phyloP scores from a whole-genome alignment of 768 basidiomycete species.

The Rossbeevera mucosa region DNA sequence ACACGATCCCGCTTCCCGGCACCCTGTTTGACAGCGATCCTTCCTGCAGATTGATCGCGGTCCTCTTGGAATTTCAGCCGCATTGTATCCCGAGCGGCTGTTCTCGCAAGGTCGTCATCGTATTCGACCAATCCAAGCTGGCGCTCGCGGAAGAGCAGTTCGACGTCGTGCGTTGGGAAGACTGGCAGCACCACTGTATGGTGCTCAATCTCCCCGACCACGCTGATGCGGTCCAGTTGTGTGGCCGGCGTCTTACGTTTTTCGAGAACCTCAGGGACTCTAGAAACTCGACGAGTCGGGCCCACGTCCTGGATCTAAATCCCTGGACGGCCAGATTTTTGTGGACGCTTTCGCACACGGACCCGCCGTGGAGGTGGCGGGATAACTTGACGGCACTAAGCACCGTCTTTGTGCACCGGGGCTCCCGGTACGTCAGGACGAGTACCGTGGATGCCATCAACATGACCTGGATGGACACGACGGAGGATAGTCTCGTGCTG shows the following conservation, averaged over 20 bases:
- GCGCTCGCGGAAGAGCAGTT: conserved; percentile 40
- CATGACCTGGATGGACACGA: conserved; percentile 49
- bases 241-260: conserved; percentile 30
- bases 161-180: conserved; percentile 48
- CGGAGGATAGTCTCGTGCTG: conserved; percentile 58
- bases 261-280: conserved; percentile 27
- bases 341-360: conserved; percentile 22
- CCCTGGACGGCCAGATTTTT: conserved; percentile 22
- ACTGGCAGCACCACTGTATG: conserved; percentile 44
- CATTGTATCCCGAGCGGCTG: conserved; percentile 31
- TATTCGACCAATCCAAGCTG: conserved; percentile 53
- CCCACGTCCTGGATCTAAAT: conserved; percentile 31
- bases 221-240: conserved; percentile 27
- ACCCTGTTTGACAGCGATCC: conserved; percentile 59
- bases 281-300: conserved; percentile 18
- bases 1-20: conserved; percentile 33
- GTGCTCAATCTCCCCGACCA: conserved; percentile 31
- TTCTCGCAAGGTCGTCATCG: conserved; percentile 43
- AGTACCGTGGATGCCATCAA: conserved; percentile 42
- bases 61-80: conserved; percentile 40
- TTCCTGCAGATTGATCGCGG: conserved; percentile 42
- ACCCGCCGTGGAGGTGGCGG: conserved; percentile 32
- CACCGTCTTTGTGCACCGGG: conserved; percentile 27
- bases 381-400: conserved; percentile 24
- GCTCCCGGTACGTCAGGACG: conserved; percentile 25